Conservation (phyloP, 1,139 yeast species). For the Nematodospora anomalae region DNA sequence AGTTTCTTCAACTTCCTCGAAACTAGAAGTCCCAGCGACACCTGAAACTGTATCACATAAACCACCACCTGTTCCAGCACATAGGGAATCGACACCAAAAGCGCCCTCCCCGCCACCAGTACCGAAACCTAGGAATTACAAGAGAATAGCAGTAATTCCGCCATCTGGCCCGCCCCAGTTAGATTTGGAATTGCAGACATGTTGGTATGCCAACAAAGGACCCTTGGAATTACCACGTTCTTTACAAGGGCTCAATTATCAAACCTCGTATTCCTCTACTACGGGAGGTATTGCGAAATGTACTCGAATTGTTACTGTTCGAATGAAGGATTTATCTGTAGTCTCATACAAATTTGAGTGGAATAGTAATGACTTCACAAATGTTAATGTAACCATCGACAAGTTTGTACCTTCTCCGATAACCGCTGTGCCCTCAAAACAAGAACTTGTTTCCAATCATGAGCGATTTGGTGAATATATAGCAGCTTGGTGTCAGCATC, state of each 20-base stretch:
- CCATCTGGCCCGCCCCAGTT: conserved; percentile 31
- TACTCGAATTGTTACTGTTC: conserved; percentile 29
- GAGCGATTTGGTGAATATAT: conserved; percentile 52
- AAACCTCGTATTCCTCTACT: conserved; percentile 28
- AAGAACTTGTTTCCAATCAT: conserved; percentile 41
- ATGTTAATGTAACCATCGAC: conserved; percentile 29
- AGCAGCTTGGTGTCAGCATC: conserved; percentile 64
- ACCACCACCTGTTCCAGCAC: conserved; percentile 15
- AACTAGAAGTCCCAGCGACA: conserved; percentile 9
- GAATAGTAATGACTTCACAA: conserved; percentile 28
- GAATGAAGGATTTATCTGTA: conserved; percentile 55
- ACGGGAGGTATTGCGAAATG: conserved; percentile 15
- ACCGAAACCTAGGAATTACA: conserved; percentile 36
- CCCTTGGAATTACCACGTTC: conserved; percentile 34
- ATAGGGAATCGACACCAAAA: conserved; percentile 13
- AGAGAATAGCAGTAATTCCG: conserved; percentile 19
- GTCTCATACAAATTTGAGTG: conserved; percentile 48
- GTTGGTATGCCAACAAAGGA: conserved; percentile 44
- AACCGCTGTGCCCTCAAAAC: conserved; percentile 31
- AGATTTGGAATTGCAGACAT: conserved; percentile 42
- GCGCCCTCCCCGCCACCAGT: conserved; percentile 35
- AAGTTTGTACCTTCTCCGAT: conserved; percentile 55
- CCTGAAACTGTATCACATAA: conserved; percentile 9
- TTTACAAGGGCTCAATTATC: conserved; percentile 37
- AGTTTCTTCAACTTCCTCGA: conserved; percentile 6